Base-by-base conservation (phyloP, 1,284 basidiomycete genomes). In the Ganoderma multipileum region DNA sequence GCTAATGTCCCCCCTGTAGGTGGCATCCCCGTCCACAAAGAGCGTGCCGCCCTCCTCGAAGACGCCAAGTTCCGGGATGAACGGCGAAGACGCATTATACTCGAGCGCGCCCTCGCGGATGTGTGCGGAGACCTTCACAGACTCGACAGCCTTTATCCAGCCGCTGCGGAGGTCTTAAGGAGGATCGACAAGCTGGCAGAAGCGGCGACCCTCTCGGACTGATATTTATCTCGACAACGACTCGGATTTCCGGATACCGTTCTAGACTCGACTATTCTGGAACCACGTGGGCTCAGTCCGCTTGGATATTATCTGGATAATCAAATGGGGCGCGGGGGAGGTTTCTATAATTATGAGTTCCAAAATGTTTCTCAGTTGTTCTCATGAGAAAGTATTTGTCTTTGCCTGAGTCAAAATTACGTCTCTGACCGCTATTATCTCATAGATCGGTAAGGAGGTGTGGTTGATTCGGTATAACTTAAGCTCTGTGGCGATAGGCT, bases 51-150 rank as follows among this genome's bases (percentile, higher is more conserved):
- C 20, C 63, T 64, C 12, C 28, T 57, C 12, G 36, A 54, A 14
- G 63, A 64, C 20, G 39, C 41, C n/a, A 54, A 50, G 23, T 52
- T 42, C 23, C 28, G 50, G 39, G 52, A 61, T 26, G 63, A 65
- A 36, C 50, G 50, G 14, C 16, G 55, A 44, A 58, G 63, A 11
- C 67, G 67, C 9, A 8, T 55, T 16, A 16, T 61, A 28, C 63
- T 64, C 8, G 67, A 68, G 59, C 38, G 42, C 39, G 52, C 42
- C 12, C 63, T 68, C n/a, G 44, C 33, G 4, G 30, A 50, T 26
- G 55, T 60, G 41, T 63, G 60, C 36, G 50, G 18, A 18, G 68
- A 69, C 57, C 55, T 69, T 26, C 9, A 18, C 12, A 20, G 36
- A 26, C 28, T 30, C 8, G 52, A 66, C 14, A 3, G 18, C 39